These are phyloP conservation scores for Amanita rimosa DNA, from an alignment of 768 basidiomycete genomes.

Conservation along the genomic window DNA sequence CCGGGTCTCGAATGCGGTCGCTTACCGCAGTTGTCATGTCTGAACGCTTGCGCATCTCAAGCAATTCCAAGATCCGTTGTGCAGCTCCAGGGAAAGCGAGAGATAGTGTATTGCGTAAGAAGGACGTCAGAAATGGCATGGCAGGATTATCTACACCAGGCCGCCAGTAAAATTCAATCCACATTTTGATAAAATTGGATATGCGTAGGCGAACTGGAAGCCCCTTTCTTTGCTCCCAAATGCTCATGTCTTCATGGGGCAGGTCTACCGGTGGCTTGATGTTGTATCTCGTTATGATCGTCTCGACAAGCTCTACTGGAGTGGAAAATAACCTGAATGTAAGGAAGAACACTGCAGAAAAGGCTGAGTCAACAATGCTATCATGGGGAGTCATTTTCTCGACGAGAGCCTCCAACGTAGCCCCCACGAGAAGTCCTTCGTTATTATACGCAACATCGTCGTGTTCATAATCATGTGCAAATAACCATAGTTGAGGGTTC, in stretches of 20 bases:
- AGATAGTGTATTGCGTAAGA: constrained; percentile 50
- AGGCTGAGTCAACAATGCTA: constrained; percentile 77
- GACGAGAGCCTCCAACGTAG: constrained; percentile 80
- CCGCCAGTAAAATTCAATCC: constrained; percentile 90
- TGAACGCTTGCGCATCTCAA: constrained; percentile 42
- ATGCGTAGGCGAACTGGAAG: constrained; percentile 86
- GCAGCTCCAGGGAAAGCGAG: constrained; percentile 58
- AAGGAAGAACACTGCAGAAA: constrained; percentile 85
- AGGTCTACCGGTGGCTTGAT: constrained; percentile 51
- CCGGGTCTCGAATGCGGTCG: constrained; percentile 63
- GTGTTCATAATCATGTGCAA: constrained; percentile 68
- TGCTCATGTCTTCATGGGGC: constrained; percentile 44
- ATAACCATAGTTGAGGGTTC: constrained; percentile 41
- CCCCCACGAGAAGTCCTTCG: constrained; percentile 86
- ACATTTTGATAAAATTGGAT: constrained; percentile 86
- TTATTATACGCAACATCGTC: constrained; percentile 86
- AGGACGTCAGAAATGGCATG: constrained; percentile 42
- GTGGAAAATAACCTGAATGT: constrained; percentile 90
- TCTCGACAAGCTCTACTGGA: constrained; percentile 63
- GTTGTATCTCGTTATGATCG: constrained; percentile 77
- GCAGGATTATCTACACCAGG: constrained; percentile 60
- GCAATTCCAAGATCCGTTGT: constrained; percentile 61
- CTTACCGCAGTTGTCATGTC: constrained; percentile 42
- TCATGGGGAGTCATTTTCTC: constrained; percentile 97
- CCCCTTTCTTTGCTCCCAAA: constrained; percentile 85